These are phyloP conservation scores for Trifolium repens DNA, from an alignment of 306 rosid species.

Conservation along the genomic window DNA sequence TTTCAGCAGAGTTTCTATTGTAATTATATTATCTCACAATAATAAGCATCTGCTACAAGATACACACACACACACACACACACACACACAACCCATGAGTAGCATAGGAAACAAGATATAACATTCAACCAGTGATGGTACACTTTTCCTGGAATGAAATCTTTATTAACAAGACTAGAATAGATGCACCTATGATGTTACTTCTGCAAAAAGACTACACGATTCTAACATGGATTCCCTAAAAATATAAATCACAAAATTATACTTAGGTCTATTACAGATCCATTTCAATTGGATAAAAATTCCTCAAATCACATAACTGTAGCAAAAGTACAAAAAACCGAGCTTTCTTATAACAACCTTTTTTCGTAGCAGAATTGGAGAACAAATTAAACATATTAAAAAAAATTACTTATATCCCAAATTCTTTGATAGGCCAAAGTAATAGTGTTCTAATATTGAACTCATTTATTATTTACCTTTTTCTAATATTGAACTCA, in stretches of 20 bases:
- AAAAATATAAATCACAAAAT: not conserved
- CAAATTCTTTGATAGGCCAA: not conserved
- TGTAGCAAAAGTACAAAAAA: no score
- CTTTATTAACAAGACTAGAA: constrained; percentile 1
- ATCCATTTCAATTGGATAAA: not conserved
- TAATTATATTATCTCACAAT: not conserved
- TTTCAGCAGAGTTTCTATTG: not conserved
- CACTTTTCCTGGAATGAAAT: not conserved
- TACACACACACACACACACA: not conserved
- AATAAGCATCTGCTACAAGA: not conserved
- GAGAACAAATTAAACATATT: not conserved
- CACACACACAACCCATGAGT: not conserved
- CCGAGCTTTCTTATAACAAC: no score
- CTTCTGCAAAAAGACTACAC: not conserved
- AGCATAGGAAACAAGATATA: not conserved
- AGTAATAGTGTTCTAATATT: not conserved
- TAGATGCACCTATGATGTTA: not conserved
- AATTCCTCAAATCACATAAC: no score
- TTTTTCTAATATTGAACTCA: constrained; percentile 1
- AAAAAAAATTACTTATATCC: not conserved
- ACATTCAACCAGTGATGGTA: not conserved
- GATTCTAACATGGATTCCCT: not conserved
- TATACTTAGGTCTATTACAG: not conserved
- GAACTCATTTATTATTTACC: constrained; percentile 5
- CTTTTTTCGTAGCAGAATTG: not conserved